A percentile compares a stretch with the other conserved stretches of the same genome.
These are phyloP conservation scores for Pleurotus platypus DNA, from an alignment of 768 basidiomycete species.

Conservation along the genomic window DNA sequence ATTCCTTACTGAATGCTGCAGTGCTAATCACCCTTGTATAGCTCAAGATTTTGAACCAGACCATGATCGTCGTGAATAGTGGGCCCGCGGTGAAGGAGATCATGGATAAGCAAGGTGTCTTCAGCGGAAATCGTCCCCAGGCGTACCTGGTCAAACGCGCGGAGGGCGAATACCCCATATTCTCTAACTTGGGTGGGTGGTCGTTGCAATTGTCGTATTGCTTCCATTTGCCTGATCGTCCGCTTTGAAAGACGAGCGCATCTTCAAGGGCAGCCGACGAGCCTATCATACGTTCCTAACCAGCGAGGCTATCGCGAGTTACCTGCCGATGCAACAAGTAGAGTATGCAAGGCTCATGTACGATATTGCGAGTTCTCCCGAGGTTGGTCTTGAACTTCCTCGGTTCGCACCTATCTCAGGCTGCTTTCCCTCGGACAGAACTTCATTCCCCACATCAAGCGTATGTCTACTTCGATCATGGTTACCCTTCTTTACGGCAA, in stretches of 20 bases:
- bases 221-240: background rate
- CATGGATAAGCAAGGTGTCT: slow-evolving; percentile 19
- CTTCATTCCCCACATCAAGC: slow-evolving; percentile 25
- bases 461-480: slow-evolving; percentile 26
- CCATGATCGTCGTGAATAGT: slow-evolving; percentile 20
- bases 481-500: slow-evolving; percentile 26
- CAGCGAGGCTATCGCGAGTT: slow-evolving; percentile 12
- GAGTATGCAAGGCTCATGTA: slow-evolving; percentile 16
- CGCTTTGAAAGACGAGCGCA: slow-evolving; percentile 8
- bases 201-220: background rate
- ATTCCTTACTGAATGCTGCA: background rate
- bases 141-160: slow-evolving; percentile 14
- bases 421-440: slow-evolving; percentile 12
- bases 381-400: slow-evolving; percentile 13
- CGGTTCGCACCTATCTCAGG: background rate
- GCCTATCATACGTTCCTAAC: slow-evolving; percentile 13
- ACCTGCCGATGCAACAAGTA: slow-evolving; percentile 16
- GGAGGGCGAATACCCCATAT: slow-evolving; percentile 12
- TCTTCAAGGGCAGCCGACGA: slow-evolving; percentile 18
- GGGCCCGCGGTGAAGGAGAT: slow-evolving; percentile 17
- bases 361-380: slow-evolving; percentile 9
- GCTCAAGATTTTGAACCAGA: slow-evolving; percentile 16
- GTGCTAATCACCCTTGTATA: background rate
- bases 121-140: slow-evolving; percentile 16
- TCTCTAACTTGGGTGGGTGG: background rate